Base-by-base conservation (phyloP, 441 rosid species). In the Populus hybrid region DNA sequence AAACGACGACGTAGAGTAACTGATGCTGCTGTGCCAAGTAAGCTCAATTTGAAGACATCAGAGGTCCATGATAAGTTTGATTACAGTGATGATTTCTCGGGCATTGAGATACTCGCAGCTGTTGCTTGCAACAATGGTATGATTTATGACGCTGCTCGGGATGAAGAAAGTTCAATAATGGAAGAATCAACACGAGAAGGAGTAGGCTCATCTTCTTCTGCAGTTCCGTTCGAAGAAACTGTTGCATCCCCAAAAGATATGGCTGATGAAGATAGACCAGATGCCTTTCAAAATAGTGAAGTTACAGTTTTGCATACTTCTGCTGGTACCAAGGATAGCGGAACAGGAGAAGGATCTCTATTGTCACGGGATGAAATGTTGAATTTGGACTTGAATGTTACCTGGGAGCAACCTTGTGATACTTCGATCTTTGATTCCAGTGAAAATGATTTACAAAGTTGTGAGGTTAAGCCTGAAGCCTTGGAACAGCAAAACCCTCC, bases 341-440 rank as follows among this genome's bases (percentile, higher is more conserved):
- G 6, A 50, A 50, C 19, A 16, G 75, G 12, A 4, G 80, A 81
- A 59, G 78, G 2, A 35, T 63, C 79, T 23, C 36, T 69, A 18
- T 74, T 79, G 32, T 28, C 73, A 35, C 79, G 81, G 71, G 83
- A 83, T 69, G 78, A 65, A 36, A 84, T 82, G 81, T 76, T 83
- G 40, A 86, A 78, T 28, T 86, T 89, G 91, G 91, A 90, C 78
- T 85, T 90, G 63, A 90, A 88, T 83, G 81, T 86, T 85, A 86
- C 85, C 65, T 90, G 93, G 89, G 88, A 81, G 66, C 80, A 75
- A 74, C 83, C 89, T 76, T 81, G 81, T 82, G 85, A 83, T 71
- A 66, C 21, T 69, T 76, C 28, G 65, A 76, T 34, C 32, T 82
- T 67, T 79, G 83, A 34, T 71, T 84, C 79, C 71, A 57, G 67